phyloP scores from a whole-genome alignment of 1,284 basidiomycete species.

The Heliocybe sulcata region DNA sequence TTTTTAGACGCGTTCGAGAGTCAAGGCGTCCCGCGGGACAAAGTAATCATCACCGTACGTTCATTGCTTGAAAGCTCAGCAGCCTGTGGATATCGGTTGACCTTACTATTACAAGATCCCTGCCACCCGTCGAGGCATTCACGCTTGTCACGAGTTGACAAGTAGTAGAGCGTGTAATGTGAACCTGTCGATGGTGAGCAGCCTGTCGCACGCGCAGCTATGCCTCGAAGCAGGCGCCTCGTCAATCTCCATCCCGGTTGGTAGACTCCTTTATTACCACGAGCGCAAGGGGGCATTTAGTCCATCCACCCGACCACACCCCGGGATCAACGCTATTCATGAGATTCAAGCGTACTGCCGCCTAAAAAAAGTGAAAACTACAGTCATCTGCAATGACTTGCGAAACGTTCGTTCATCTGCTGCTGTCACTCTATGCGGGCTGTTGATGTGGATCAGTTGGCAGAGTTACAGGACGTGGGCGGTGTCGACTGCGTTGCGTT shows the following conservation, averaged over 20 bases:
- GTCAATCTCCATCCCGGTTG: slow-evolving; percentile 41
- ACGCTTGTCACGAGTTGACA: slow-evolving; percentile 35
- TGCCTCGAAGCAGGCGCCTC: slow-evolving; percentile 44
- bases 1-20: slow-evolving; percentile 32
- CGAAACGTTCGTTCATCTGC: slow-evolving; percentile 24
- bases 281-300: not conserved
- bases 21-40: slow-evolving; percentile 28
- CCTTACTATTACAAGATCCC: slow-evolving; percentile 34
- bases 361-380: slow-evolving; percentile 30
- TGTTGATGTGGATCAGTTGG: slow-evolving; percentile 20
- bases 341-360: slow-evolving; percentile 38
- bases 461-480: slow-evolving; percentile 29
- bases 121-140: slow-evolving; percentile 45
- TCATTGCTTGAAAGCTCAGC: not conserved
- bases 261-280: slow-evolving; percentile 23
- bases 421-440: not conserved
- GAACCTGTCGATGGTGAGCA: slow-evolving; percentile 43
- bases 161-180: slow-evolving; percentile 31
- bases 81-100: not conserved
- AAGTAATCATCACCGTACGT: slow-evolving; percentile 45
- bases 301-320: slow-evolving; percentile 25
- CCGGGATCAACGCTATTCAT: slow-evolving; percentile 41
- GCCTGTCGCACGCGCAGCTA: slow-evolving; percentile 41
- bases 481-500: slow-evolving; percentile 34
- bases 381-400: slow-evolving; percentile 31